These are phyloP conservation scores for Spathaspora gorwiae DNA, from an alignment of 805 yeast genomes.

Conservation along the genomic window DNA sequence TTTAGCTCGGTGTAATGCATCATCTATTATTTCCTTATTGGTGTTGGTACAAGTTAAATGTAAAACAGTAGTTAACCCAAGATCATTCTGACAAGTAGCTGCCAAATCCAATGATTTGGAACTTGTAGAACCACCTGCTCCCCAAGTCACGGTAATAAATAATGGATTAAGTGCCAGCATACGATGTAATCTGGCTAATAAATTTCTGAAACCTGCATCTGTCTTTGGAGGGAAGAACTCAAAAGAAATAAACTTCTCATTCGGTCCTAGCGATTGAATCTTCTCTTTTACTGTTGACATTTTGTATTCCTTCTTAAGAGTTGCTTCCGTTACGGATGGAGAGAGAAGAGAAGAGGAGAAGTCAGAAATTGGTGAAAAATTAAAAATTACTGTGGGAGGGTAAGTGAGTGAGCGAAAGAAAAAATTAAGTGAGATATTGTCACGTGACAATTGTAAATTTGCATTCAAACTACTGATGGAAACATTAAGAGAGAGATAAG, in stretches of 20 bases:
- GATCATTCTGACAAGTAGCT: slow-evolving; percentile 63
- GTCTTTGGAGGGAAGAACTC: slow-evolving; percentile 99
- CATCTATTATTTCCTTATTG: slow-evolving; percentile 68
- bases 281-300: slow-evolving; percentile 46
- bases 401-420: too few relatives aligned
- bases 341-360: too few relatives aligned
- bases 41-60: slow-evolving; percentile 97
- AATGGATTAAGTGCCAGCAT: slow-evolving; percentile 85
- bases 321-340: too few relatives aligned
- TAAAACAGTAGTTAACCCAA: slow-evolving; percentile 85
- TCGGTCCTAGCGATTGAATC: slow-evolving; percentile 43
- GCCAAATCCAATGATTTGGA: slow-evolving; percentile 84
- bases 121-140: slow-evolving; percentile 95
- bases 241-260: slow-evolving; percentile 69
- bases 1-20: slow-evolving; percentile 70
- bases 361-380: too few relatives aligned
- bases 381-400: too few relatives aligned
- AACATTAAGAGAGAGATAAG: too few relatives aligned
- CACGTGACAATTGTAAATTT: too few relatives aligned
- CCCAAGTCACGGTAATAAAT: slow-evolving; percentile 95
- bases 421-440: too few relatives aligned
- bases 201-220: slow-evolving; percentile 77
- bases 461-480: too few relatives aligned
- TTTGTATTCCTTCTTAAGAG: neutral
- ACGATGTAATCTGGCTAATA: slow-evolving; percentile 81